Evolutionary conservation across 768 basidiomycete genomes (phyloP), one percentile per base, ranked within the genome.

Genomic region (Termitomyces sp.): DNA sequence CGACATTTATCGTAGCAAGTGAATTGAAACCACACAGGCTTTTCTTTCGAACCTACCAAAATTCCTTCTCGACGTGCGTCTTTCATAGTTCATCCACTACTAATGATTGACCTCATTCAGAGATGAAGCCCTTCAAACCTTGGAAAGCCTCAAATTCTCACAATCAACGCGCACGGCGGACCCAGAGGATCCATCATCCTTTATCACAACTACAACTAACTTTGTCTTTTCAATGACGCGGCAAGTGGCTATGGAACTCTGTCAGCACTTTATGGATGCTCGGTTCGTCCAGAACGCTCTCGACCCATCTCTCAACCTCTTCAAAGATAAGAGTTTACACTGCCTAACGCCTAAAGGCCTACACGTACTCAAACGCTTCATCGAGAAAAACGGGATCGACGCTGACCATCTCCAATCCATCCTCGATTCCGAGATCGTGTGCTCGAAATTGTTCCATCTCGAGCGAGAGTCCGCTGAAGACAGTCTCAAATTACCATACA

Each of bases 361-460:
- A 7, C 84, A 88, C 63, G 79, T 88, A 57, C 77, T 88, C 53
- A 86, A 88, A 60, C 75, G 85, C 9, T 88, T 87, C 73, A 84
- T 87, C 68, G 79, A 79, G 64, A 86, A 84, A 73, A 87, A 53
- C 0, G 60, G 58, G 27, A 56, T 60, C 41, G 58, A 62, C 46
- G 56, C 60, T 50, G 78, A 84, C 63, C 59, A 56, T 33, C 76
- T 91, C 20, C 73, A 83, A 47, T 77, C 74, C 50, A 81, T 90
- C 41, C 88, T 91, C 62, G 76, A 80, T 2, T 74, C 81, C 0
- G 87, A 89, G 63, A 86, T 88, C 16, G 87, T 91, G 60, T 86
- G 85, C 69, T 81, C 89, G 77, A 88, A 89, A 66, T 73, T 91
- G 7, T 78, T 91, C 5, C 88, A 91, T 65, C 81, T 91, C 66